A percentile compares a stretch with the other conserved stretches of the same genome.
Evolutionary conservation across 305 asterid genomes (phyloP).

Genomic region (Euphrasia arctica): DNA sequence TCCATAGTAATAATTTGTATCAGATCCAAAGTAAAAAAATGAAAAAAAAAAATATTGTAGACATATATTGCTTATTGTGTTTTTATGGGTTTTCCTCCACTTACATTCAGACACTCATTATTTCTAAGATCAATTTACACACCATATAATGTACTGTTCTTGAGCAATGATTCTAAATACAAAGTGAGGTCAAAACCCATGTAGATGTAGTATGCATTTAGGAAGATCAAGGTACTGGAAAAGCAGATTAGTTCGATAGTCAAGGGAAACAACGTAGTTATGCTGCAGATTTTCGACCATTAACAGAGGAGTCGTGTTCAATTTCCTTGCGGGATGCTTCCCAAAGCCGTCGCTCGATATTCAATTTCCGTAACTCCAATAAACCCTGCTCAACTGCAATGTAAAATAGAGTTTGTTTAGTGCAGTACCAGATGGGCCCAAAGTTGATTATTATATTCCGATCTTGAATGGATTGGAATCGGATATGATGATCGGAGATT

Average conservation of each 20-base stretch:
- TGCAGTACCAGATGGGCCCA: neutral
- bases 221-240: slow-evolving; percentile 7
- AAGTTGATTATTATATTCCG: slow-evolving; percentile 4
- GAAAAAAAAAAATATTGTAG: too few relatives aligned
- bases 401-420: slow-evolving; percentile 16
- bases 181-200: slow-evolving; percentile 17
- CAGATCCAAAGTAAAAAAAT: too few relatives aligned
- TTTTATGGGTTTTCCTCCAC: too few relatives aligned
- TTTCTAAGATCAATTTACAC: slow-evolving; percentile 23
- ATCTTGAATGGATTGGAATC: too few relatives aligned
- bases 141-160: slow-evolving; percentile 8
- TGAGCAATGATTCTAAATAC: slow-evolving; percentile 11
- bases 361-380: slow-evolving; percentile 81
- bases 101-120: neutral
- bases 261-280: neutral
- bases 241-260: neutral
- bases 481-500: neutral
- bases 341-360: slow-evolving; percentile 78
- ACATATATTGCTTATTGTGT: too few relatives aligned
- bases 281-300: slow-evolving; percentile 32
- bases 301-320: slow-evolving; percentile 48
- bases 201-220: slow-evolving; percentile 2
- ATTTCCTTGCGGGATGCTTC: slow-evolving; percentile 84
- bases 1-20: too few relatives aligned
- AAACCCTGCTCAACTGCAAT: slow-evolving; percentile 80